phyloP scores from a whole-genome alignment of 768 basidiomycete species.

The Termitomyces sp. region DNA sequence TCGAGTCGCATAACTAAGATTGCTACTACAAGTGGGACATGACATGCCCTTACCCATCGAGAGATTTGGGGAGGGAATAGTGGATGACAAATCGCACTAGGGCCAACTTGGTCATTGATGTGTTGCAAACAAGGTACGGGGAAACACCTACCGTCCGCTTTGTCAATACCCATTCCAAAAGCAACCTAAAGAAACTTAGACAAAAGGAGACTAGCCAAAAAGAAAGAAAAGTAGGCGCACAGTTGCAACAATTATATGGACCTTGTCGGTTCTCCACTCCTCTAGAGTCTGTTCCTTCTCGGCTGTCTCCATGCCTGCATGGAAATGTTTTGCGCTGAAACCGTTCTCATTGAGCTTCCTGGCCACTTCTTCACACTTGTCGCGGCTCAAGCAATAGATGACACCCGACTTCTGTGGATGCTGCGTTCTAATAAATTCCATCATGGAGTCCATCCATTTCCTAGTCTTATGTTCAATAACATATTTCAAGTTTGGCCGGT shows the following conservation, averaged over 20 bases:
- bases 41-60: conserved; percentile 63
- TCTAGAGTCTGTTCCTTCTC: conserved; percentile 61
- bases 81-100: conserved; percentile 92
- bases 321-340: conserved; percentile 74
- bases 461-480: conserved; percentile 40
- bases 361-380: conserved; percentile 79
- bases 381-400: conserved; percentile 74
- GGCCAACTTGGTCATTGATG: conserved; percentile 1
- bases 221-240: conserved; percentile 34
- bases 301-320: conserved; percentile 65
- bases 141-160: conserved; percentile 55
- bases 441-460: conserved; percentile 55
- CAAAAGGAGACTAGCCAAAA: background rate
- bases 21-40: background rate
- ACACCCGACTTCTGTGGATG: conserved; percentile 68
- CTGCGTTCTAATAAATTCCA: conserved; percentile 55
- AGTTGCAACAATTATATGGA: conserved; percentile 89
- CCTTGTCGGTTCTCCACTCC: conserved; percentile 69
- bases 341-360: conserved; percentile 53
- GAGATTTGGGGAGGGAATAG: conserved; percentile 69
- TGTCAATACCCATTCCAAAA: conserved; percentile 98
- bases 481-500: conserved; percentile 89
- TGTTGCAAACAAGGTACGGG: background rate
- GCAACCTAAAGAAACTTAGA: conserved; percentile 54
- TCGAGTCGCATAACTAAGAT: conserved; percentile 3